Conservation (phyloP, 768 basidiomycete genomes). For the Harrya chromipes region DNA sequence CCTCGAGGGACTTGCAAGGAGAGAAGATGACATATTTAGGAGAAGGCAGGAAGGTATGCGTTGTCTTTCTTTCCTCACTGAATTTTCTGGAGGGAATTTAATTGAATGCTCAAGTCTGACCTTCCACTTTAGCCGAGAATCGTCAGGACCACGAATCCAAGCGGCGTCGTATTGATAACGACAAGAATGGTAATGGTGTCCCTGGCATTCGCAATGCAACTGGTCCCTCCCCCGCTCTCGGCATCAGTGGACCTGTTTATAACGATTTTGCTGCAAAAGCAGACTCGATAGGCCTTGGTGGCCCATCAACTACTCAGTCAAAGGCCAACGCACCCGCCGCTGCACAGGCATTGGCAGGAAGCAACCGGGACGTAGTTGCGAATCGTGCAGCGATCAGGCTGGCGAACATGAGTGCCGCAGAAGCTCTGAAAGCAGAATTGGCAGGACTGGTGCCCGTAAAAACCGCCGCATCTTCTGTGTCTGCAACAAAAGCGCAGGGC, state of each 20-base stretch:
- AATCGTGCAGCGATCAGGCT: constrained; percentile 89
- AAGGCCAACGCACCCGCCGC: constrained; percentile 56
- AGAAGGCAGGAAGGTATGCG: constrained; percentile 86
- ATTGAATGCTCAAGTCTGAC: constrained; percentile 14
- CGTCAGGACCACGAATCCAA: constrained; percentile 91
- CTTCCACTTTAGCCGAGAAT: constrained; percentile 67
- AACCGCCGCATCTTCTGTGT: constrained; percentile 28
- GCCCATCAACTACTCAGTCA: constrained; percentile 55
- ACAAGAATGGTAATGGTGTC: constrained; percentile 43
- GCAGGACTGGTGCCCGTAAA: constrained; percentile 49
- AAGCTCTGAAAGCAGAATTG: constrained; percentile 88
- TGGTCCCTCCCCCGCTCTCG: constrained; percentile 31
- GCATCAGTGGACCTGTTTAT: constrained; percentile 31
- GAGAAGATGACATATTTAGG: constrained; percentile 95
- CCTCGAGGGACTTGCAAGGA: constrained; percentile 88
- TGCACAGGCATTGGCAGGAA: constrained; percentile 72
- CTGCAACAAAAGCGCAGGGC: constrained; percentile 34
- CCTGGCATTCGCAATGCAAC: constrained; percentile 28
- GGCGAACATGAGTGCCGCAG: constrained; percentile 96
- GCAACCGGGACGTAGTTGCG: constrained; percentile 87
- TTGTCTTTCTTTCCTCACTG: constrained; percentile 11
- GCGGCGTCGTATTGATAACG: constrained; percentile 65
- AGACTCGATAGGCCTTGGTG: constrained; percentile 76
- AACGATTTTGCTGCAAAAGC: constrained; percentile 74
- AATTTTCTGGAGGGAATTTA: constrained; percentile 3